These are phyloP conservation scores for Coelastrella sp. DNA, from an alignment of 139 green algal species.

Conservation along the genomic window DNA sequence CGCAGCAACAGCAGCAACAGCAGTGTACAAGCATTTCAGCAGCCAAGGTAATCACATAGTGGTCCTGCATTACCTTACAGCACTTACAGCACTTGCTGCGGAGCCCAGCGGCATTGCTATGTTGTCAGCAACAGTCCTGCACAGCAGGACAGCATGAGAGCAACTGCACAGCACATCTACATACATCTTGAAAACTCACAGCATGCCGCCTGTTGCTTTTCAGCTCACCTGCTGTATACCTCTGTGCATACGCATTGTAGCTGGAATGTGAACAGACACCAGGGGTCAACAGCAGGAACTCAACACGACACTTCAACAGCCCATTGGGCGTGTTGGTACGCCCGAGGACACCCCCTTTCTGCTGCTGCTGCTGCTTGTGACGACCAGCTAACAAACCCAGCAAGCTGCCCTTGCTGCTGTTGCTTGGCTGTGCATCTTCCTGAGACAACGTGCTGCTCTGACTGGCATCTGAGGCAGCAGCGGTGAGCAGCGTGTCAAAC, in stretches of 20 bases:
- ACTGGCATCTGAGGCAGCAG: slow-evolving; percentile 8
- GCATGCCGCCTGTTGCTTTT: not conserved
- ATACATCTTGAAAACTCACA: not conserved
- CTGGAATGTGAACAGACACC: slow-evolving; percentile 21
- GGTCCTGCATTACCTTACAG: too few species aligned
- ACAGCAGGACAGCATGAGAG: not conserved
- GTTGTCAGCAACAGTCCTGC: too few species aligned
- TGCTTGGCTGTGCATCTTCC: not conserved
- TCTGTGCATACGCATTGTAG: not conserved
- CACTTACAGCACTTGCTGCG: too few species aligned
- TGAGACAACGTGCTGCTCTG: not conserved
- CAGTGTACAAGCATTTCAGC: not conserved
- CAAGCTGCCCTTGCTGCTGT: not conserved
- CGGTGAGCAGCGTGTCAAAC: slow-evolving; percentile 23
- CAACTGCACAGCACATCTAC: not conserved
- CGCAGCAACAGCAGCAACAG: not conserved
- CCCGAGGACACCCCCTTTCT: too few species aligned
- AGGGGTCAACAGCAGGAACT: slow-evolving; percentile 7
- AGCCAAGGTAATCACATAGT: too few species aligned
- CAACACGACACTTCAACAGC: not conserved
- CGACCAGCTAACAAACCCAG: not conserved
- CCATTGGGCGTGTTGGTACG: too few species aligned
- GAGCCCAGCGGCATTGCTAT: too few species aligned
- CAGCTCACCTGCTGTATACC: slow-evolving; percentile 22
- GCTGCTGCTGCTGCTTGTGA: slow-evolving; percentile 2